Evolutionary conservation across 352 stramenopile species (phyloP).

Genomic region (Phytophthora sansomeana): DNA sequence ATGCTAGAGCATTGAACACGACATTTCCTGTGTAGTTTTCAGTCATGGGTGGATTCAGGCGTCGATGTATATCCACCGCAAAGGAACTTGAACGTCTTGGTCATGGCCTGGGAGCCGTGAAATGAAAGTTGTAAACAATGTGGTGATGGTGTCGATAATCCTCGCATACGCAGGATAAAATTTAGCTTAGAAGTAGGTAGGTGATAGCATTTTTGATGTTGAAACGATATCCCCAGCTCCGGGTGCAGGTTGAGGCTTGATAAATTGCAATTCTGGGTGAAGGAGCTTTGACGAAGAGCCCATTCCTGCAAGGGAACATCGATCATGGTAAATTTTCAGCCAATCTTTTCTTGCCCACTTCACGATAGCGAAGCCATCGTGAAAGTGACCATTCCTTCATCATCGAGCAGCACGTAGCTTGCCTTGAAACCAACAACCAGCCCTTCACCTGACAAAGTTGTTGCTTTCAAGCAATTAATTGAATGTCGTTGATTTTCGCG

Average conservation of each 20-base stretch:
- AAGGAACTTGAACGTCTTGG: slow-evolving; percentile 53
- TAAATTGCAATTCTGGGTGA: slow-evolving; percentile 59
- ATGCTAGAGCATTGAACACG: slow-evolving; percentile 61
- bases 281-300: slow-evolving; percentile 24
- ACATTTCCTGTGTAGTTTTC: slow-evolving; percentile 58
- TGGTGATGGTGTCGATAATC: slow-evolving; percentile 59
- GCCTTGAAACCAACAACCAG: slow-evolving; percentile 55
- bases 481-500: slow-evolving; percentile 27
- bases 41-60: slow-evolving; percentile 52
- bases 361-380: slow-evolving; percentile 67
- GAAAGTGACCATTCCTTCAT: slow-evolving; percentile 64
- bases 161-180: slow-evolving; percentile 51
- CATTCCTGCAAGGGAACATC: slow-evolving; percentile 39
- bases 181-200: too few species aligned
- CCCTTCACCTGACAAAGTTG: slow-evolving; percentile 53
- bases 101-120: slow-evolving; percentile 51
- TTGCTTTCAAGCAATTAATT: slow-evolving; percentile 50
- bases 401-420: slow-evolving; percentile 60
- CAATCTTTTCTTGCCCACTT: slow-evolving; percentile 33
- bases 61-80: slow-evolving; percentile 55
- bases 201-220: slow-evolving; percentile 53
- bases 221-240: slow-evolving; percentile 4
- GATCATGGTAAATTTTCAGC: slow-evolving; percentile 48
- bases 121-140: slow-evolving; percentile 60
- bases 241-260: neutral